Conservation (phyloP, 805 yeast genomes). For the Wickerhamiella spandovensis region DNA sequence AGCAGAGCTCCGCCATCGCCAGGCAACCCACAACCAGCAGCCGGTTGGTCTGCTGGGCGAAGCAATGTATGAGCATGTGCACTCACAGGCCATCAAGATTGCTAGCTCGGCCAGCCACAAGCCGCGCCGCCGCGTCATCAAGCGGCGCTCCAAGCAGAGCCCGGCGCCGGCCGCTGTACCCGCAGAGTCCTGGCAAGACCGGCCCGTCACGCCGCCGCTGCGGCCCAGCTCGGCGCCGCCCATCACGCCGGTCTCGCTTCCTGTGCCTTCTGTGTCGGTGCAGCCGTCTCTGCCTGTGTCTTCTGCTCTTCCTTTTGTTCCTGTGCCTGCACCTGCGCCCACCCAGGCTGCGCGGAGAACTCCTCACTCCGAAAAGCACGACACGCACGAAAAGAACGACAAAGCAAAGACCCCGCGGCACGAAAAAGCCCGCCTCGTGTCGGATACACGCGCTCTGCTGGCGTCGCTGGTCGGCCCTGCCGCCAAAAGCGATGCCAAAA, state of each 20-base stretch:
- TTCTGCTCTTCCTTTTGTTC: too few species aligned
- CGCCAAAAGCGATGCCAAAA: background rate
- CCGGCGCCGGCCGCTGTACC: background rate
- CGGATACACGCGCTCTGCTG: background rate
- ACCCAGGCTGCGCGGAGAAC: too few species aligned
- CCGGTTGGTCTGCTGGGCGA: conserved; percentile 5
- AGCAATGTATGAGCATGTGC: conserved; percentile 19
- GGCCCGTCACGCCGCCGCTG: background rate
- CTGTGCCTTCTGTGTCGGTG: background rate
- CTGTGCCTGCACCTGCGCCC: background rate
- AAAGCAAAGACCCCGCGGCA: background rate
- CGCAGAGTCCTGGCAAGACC: background rate
- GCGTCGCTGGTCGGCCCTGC: background rate
- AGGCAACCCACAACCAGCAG: conserved; percentile 20
- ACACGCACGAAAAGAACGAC: background rate
- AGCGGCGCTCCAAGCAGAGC: conserved; percentile 12
- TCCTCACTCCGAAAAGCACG: too few species aligned
- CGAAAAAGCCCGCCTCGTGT: background rate
- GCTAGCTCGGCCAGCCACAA: conserved; percentile 10
- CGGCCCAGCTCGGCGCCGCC: conserved; percentile 2
- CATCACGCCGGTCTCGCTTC: background rate
- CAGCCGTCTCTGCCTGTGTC: too few species aligned
- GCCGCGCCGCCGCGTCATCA: conserved; percentile 23
- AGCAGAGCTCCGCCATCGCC: conserved; percentile 30
- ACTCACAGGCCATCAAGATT: conserved; percentile 11